Evolutionary conservation across 192 early-diverging fungal genomes (phyloP).

Genomic region (Podila minutissima): DNA sequence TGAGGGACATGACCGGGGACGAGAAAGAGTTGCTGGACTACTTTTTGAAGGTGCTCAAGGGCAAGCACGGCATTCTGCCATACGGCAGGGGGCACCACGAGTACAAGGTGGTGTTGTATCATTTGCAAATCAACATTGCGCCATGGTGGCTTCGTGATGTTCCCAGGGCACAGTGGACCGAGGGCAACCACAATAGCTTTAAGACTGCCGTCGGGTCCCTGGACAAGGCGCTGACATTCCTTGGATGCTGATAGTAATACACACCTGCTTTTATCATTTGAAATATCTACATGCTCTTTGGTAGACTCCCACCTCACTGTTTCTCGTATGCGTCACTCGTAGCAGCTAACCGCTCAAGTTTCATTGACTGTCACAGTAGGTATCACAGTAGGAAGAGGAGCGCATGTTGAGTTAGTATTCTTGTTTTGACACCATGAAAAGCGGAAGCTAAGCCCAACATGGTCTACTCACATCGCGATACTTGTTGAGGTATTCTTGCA

Average conservation of each 20-base stretch:
- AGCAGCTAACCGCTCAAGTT: too few species aligned
- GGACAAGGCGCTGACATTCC: conserved; percentile 28
- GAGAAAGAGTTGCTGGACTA: conserved; percentile 29
- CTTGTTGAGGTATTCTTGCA: conserved; percentile 86
- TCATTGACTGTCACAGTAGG: too few species aligned
- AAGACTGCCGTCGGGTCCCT: conserved; percentile 20
- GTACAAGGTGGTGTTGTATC: conserved; percentile 40
- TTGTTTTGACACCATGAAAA: too few species aligned
- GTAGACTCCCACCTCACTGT: neutral
- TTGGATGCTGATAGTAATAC: conserved; percentile 24
- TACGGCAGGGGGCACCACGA: conserved; percentile 30
- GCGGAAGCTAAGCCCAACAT: too few species aligned
- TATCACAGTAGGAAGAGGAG: too few species aligned
- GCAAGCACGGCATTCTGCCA: conserved; percentile 16
- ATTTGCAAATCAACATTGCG: conserved; percentile 35
- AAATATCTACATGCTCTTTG: neutral
- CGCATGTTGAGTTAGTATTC: too few species aligned
- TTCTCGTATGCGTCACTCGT: neutral
- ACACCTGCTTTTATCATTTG: neutral
- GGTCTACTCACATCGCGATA: conserved; percentile 79
- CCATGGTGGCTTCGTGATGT: conserved; percentile 36
- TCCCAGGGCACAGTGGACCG: conserved; percentile 25
- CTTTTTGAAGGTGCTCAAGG: conserved; percentile 23
- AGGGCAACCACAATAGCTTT: conserved; percentile 22
- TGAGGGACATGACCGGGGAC: conserved; percentile 29